Evolutionary conservation across 208 protist species (phyloP).

Genomic region (Novymonas esmeraldas): DNA sequence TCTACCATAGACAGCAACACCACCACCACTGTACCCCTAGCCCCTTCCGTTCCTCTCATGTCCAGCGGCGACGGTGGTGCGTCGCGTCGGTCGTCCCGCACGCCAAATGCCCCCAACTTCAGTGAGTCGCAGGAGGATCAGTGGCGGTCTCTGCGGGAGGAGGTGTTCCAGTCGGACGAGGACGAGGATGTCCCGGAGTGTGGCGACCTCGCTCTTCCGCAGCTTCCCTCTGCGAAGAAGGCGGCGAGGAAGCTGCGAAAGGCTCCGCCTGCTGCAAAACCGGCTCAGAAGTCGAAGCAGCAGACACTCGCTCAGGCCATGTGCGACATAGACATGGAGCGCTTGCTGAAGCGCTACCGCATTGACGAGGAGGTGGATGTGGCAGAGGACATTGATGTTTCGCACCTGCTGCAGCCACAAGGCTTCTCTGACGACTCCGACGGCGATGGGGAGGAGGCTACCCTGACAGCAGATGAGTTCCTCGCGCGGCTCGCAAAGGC

Average conservation of each 20-base stretch:
- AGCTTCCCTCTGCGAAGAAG: constrained; percentile 41
- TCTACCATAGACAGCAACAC: not conserved
- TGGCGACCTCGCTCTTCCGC: constrained; percentile 33
- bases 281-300: constrained; percentile 50
- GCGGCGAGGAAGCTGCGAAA: constrained; percentile 15
- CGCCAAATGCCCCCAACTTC: constrained; percentile 24
- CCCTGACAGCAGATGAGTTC: constrained; percentile 40
- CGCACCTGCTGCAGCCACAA: constrained; percentile 50
- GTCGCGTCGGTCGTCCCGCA: constrained; percentile 4
- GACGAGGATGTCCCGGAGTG: constrained; percentile 34
- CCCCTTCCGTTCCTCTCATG: constrained; percentile 6
- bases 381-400: constrained; percentile 44
- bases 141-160: constrained; percentile 61
- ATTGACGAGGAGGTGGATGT: constrained; percentile 47
- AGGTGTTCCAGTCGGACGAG: constrained; percentile 53
- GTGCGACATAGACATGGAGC: constrained; percentile 68
- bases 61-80: not conserved
- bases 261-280: constrained; percentile 12
- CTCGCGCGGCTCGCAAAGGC: constrained; percentile 28
- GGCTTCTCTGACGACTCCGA: constrained; percentile 27
- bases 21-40: not conserved
- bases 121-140: constrained; percentile 54
- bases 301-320: constrained; percentile 70
- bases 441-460: constrained; percentile 36
- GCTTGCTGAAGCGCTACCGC: constrained; percentile 52